These are phyloP conservation scores for Helminthosporium solani DNA, from an alignment of 2,329 filamentous ascomycete genomes.

Conservation along the genomic window DNA sequence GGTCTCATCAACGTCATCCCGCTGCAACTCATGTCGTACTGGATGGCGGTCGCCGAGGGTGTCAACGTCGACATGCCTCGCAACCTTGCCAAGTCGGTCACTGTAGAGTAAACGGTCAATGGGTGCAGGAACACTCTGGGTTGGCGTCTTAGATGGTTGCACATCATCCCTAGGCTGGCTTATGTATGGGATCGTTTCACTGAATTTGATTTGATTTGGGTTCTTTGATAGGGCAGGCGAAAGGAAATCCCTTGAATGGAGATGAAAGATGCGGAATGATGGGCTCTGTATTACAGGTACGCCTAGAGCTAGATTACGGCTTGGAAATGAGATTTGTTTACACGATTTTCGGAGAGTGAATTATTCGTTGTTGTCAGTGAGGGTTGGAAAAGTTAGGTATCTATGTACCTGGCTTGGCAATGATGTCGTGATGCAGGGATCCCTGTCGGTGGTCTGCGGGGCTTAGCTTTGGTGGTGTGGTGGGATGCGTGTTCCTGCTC, in stretches of 20 bases:
- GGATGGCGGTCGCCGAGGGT: slow-evolving; percentile 93
- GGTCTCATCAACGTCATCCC: slow-evolving; percentile 97
- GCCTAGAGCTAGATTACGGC: slow-evolving; percentile 13
- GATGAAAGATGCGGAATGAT: slow-evolving; percentile 10
- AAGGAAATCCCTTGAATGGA: not conserved
- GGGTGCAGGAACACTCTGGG: slow-evolving; percentile 13
- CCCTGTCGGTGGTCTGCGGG: slow-evolving; percentile 9
- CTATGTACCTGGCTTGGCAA: slow-evolving; percentile 4
- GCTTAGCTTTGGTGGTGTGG: slow-evolving; percentile 2
- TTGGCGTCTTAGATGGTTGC: slow-evolving; percentile 27
- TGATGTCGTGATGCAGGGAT: slow-evolving; percentile 15
- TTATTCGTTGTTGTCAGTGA: slow-evolving; percentile 21
- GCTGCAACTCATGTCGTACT: slow-evolving; percentile 97
- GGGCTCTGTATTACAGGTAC: slow-evolving; percentile 12
- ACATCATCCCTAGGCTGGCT: slow-evolving; percentile 18
- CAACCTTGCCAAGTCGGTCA: slow-evolving; percentile 98
- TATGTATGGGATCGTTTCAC: slow-evolving; percentile 26
- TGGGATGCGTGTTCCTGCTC: slow-evolving; percentile 2
- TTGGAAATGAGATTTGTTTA: slow-evolving; percentile 21
- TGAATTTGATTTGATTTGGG: slow-evolving; percentile 7
- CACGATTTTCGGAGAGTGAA: too few species aligned
- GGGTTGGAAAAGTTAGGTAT: slow-evolving; percentile 9
- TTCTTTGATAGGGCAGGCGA: not conserved
- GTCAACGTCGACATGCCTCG: slow-evolving; percentile 98
- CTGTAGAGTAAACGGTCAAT: slow-evolving; percentile 76